Percentiles rank a stretch among this genome's conserved stretches.
Conservation (phyloP, 176 grass and related monocot genomes). For the Panicum miliaceum region DNA sequence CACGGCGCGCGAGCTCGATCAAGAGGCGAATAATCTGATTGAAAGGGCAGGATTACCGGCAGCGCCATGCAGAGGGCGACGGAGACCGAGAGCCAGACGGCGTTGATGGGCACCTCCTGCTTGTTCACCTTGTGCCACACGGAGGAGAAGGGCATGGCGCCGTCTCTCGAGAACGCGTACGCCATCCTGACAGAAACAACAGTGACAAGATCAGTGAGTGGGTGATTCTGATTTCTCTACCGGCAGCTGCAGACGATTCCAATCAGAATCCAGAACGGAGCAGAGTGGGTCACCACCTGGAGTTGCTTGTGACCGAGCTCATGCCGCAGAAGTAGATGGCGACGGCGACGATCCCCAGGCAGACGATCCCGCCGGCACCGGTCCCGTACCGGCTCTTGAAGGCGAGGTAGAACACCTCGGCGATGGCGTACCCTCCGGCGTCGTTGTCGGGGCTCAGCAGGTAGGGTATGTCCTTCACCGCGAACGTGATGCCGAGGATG, state of each 20-base stretch:
- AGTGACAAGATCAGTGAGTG: background rate
- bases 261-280: background rate
- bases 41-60: slow-evolving; percentile 41
- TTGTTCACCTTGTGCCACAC: slow-evolving; percentile 93
- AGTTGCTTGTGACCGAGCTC: slow-evolving; percentile 87
- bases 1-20: background rate
- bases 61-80: slow-evolving; percentile 84
- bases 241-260: background rate
- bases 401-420: slow-evolving; percentile 80
- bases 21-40: background rate
- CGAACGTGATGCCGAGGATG: slow-evolving; percentile 80
- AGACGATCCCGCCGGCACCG: slow-evolving; percentile 80
- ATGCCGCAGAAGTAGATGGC: slow-evolving; percentile 87
- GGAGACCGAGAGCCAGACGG: slow-evolving; percentile 82
- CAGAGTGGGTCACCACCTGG: slow-evolving; percentile 50
- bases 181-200: slow-evolving; percentile 59
- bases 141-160: slow-evolving; percentile 88
- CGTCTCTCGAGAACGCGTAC: slow-evolving; percentile 95
- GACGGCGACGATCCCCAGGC: slow-evolving; percentile 63
- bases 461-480: slow-evolving; percentile 73
- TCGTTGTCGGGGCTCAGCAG: slow-evolving; percentile 80
- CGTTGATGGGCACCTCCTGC: slow-evolving; percentile 84
- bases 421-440: slow-evolving; percentile 82
- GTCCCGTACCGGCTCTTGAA: slow-evolving; percentile 81
- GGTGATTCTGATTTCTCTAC: background rate